Evolutionary conservation across 805 yeast species (phyloP).

Genomic region (Metschnikowia orientalis): DNA sequence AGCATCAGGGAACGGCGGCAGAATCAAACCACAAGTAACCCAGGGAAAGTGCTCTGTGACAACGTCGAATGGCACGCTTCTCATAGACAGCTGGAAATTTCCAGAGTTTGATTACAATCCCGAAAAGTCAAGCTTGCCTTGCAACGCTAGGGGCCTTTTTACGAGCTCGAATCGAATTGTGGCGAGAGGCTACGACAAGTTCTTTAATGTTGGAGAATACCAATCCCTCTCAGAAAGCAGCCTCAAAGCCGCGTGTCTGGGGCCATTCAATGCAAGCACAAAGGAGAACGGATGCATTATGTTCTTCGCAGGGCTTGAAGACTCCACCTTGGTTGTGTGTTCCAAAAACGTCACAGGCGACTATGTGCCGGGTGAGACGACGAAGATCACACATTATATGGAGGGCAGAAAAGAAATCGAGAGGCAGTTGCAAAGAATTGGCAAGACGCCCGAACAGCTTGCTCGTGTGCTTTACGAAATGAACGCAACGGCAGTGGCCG

Average conservation of each 20-base stretch:
- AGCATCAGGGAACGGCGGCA: neutral
- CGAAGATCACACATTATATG: constrained; percentile 61
- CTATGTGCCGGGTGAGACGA: constrained; percentile 5
- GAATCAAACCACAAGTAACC: constrained; percentile 8
- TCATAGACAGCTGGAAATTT: constrained; percentile 62
- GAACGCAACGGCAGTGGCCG: constrained; percentile 83
- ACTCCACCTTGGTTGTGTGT: constrained; percentile 79
- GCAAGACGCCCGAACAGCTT: constrained; percentile 43
- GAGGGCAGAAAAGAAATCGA: constrained; percentile 62
- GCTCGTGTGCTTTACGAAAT: constrained; percentile 49
- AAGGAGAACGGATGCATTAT: constrained; percentile 95
- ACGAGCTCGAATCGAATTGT: constrained; percentile 50
- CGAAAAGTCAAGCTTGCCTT: constrained; percentile 53
- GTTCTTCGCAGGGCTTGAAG: constrained; percentile 68
- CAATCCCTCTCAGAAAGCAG: constrained; percentile 6
- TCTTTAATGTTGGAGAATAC: constrained; percentile 74
- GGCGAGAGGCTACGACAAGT: constrained; percentile 90
- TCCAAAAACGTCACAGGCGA: constrained; percentile 87
- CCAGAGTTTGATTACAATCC: constrained; percentile 84
- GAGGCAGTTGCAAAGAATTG: constrained; percentile 43
- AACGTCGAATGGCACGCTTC: constrained; percentile 11
- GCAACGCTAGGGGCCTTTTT: constrained; percentile 81
- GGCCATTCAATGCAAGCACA: constrained; percentile 76
- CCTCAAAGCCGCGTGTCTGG: constrained; percentile 38
- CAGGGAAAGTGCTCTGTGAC: constrained; percentile 16